These are phyloP conservation scores for Pestalotiopsis sp. DNA, from an alignment of 2,329 filamentous ascomycete species.

Conservation along the genomic window DNA sequence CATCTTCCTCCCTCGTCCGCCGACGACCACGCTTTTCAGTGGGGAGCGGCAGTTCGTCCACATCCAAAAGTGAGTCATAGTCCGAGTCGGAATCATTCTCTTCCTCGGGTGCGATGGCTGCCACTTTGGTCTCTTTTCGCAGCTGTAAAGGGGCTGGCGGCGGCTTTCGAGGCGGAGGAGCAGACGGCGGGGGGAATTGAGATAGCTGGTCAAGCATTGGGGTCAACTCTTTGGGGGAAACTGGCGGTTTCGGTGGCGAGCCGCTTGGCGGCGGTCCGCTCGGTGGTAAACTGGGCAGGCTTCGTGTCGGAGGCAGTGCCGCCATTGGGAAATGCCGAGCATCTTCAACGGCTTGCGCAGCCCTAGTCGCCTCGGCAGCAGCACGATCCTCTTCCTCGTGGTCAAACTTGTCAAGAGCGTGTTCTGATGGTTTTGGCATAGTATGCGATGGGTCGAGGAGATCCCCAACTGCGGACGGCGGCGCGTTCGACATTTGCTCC, in stretches of 20 bases:
- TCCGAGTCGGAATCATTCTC: slow-evolving; percentile 71
- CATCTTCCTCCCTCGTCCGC: slow-evolving; percentile 86
- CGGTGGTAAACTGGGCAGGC: slow-evolving; percentile 52
- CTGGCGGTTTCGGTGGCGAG: slow-evolving; percentile 48
- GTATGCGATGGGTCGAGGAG: slow-evolving; percentile 56
- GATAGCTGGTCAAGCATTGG: slow-evolving; percentile 44
- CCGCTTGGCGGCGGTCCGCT: slow-evolving; percentile 50
- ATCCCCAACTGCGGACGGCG: slow-evolving; percentile 46
- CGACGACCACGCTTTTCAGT: slow-evolving; percentile 69
- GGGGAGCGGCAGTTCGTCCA: slow-evolving; percentile 59
- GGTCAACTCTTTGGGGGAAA: slow-evolving; percentile 44
- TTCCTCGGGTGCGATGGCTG: slow-evolving; percentile 46
- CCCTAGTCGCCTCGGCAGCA: slow-evolving; percentile 45
- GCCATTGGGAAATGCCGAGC: slow-evolving; percentile 48
- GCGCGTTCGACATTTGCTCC: slow-evolving; percentile 41
- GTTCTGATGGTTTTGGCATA: slow-evolving; percentile 63
- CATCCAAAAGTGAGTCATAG: slow-evolving; percentile 76
- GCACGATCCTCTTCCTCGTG: slow-evolving; percentile 52
- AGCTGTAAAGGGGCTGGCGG: slow-evolving; percentile 85
- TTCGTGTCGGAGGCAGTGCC: slow-evolving; percentile 56
- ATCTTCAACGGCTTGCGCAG: slow-evolving; percentile 39
- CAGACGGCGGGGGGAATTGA: slow-evolving; percentile 53
- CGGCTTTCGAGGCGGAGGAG: slow-evolving; percentile 71
- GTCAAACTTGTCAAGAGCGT: slow-evolving; percentile 57
- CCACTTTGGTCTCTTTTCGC: slow-evolving; percentile 38